These are phyloP conservation scores for Euphorbia schlechtendalii DNA, from an alignment of 441 rosid species.

Conservation along the genomic window DNA sequence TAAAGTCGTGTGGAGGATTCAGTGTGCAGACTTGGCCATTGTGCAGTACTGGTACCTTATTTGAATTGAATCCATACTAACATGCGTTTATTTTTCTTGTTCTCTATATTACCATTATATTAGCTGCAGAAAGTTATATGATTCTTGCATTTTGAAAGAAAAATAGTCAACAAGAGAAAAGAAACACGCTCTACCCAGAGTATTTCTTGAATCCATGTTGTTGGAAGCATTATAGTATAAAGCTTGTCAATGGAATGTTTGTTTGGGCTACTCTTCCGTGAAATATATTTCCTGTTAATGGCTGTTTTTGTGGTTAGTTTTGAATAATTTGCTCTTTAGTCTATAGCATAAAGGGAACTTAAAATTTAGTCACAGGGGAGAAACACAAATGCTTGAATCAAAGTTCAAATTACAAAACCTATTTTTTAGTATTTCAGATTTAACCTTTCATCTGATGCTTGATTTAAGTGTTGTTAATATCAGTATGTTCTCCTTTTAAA, in stretches of 20 bases:
- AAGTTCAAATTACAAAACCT: background rate
- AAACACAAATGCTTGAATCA: background rate
- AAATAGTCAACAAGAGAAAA: background rate
- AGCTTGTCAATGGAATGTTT: background rate
- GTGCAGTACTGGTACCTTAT: conserved; percentile 61
- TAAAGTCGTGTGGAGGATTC: conserved; percentile 90
- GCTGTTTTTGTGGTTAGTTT: background rate
- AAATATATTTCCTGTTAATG: background rate
- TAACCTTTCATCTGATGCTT: background rate
- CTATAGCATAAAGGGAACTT: background rate
- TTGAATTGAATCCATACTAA: background rate
- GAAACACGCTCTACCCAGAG: background rate
- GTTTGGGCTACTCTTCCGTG: background rate
- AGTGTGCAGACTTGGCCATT: conserved; percentile 74
- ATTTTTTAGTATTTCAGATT: background rate
- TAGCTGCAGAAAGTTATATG: background rate
- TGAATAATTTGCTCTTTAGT: background rate
- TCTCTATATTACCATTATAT: background rate
- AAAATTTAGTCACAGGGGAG: background rate
- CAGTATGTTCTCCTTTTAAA: background rate
- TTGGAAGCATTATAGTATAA: background rate
- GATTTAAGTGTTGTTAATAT: background rate
- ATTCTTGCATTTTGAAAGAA: conserved; percentile 1
- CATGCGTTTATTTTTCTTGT: background rate
- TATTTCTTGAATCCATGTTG: background rate